Evolutionary conservation across 2,329 filamentous ascomycete species (phyloP), one percentile per base, ranked within the genome.

Genomic region (Stagonosporopsis rhizophila): DNA sequence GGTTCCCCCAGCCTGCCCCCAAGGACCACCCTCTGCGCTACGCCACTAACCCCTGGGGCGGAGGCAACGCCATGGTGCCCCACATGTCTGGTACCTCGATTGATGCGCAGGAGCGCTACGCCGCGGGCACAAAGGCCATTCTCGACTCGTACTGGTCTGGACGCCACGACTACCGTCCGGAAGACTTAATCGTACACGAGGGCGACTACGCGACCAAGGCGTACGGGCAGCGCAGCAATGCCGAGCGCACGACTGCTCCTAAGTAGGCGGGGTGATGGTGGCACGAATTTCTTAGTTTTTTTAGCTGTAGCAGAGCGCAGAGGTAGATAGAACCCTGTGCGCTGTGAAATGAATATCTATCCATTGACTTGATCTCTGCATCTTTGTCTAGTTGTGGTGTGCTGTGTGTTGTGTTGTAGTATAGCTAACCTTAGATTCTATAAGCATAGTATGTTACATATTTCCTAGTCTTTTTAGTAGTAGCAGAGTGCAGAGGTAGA

Each of bases 1-100:
- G 94, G 94, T 96, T 92, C 91, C 93, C 93, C 62, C 95, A 99
- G 85, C 95, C 95, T 70, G 95, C 95, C 20, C 93, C 93, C 74
- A 86, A 87, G 80, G 93, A 97, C 75, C 95, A 99, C 85, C 87
- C 88, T 58, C 90, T 99, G 73, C 92, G 95, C 77, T 90, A 89
- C 77, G 94, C 91, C 77, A 89, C 93, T 86, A 95, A 94, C 86
- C 90, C 91, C 76, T 96, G 91, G 84, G 94, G 93, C 69, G 95
- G 94, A 75, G 95, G 95, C 76, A 98, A 98, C 82, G 95, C 93
- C 81, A 99, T 95, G 91, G 93, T 97, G 58, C 92, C 95, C 54
- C 95, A 98, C 87, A 96, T 98, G 92, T 96, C 92, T 12, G 95
- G 95, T 76, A 98, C 94, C 56, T 96, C 93, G n/a, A 89, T 99